Base-by-base conservation (phyloP, 1,139 yeast species). In the Pneumocystis oryctolagi region DNA sequence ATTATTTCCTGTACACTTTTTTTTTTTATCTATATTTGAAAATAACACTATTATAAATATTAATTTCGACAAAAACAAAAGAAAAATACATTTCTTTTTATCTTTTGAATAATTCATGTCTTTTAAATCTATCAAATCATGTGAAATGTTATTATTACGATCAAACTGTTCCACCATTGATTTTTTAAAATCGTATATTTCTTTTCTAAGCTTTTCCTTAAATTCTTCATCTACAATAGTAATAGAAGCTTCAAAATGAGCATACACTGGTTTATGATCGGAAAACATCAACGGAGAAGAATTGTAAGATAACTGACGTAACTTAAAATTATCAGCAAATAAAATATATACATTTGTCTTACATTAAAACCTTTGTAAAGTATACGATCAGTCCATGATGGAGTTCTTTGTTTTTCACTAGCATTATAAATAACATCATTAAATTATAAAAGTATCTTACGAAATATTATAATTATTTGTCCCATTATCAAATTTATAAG, bases 311-410 rank as follows among this genome's bases (percentile, higher is more conserved):
- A 81, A 70, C 69, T 87, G 97, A 64, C 79, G 80, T 65, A 92
- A 4, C 59, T 57, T 47, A 47, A 47, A 47, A 12, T 39, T 20
- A 57, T 57, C 12, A 18, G 12, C 30, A 4, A 18, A 2, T 35
- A 57, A 35, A 39, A 39, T 30, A 30, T 39, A 35, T 8, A 25
- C 14, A 57, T 35, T 20, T 35, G 9, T 57, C 59, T 35, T 57
- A 57, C 72, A 34, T 79, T 76, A n/a, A 71, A 62, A n/a, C 80
- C 80, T 57, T 82, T 78, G 62, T 79, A 78, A 62, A 85, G 69
- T 62, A 85, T 82, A 62, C 99, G 77, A 75, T 92, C 98, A 0
- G 97, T 92, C 97, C 97, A 92, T 0, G 97, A 89, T 1, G 98
- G 98, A 32, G 87, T 85, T 68, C 98, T 80, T 72, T 85, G 86